These are phyloP conservation scores for Blepharisma stoltei DNA, from an alignment of 73 alveolate genomes.

Conservation along the genomic window DNA sequence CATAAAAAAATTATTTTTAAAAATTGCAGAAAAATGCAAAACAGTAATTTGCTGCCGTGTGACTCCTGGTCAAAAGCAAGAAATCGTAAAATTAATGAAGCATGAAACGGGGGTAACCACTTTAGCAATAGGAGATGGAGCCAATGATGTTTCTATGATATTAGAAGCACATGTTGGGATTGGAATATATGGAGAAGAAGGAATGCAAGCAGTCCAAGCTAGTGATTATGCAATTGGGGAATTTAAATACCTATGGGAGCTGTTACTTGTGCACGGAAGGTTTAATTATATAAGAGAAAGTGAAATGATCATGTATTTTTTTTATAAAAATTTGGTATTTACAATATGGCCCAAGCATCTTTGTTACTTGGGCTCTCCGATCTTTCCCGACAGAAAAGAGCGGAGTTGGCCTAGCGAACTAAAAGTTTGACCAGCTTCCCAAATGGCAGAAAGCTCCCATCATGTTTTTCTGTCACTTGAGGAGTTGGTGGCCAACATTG, in stretches of 20 bases:
- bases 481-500: too few species aligned
- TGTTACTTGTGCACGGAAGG: constrained; percentile 93
- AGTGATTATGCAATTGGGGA: constrained; percentile 94
- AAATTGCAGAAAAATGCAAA: constrained; percentile 74
- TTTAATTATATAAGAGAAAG: constrained; percentile 79
- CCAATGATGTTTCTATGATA: constrained; percentile 98
- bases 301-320: constrained; percentile 88
- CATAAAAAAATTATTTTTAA: constrained; percentile 51
- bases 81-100: constrained; percentile 84
- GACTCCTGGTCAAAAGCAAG: constrained; percentile 90
- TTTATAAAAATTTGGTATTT: constrained; percentile 90
- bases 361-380: too few species aligned
- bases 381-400: too few species aligned
- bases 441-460: too few species aligned
- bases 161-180: constrained; percentile 97
- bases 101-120: constrained; percentile 67
- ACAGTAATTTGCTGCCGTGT: constrained; percentile 96
- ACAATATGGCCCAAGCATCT: too few species aligned
- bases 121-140: constrained; percentile 98
- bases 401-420: too few species aligned
- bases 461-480: too few species aligned
- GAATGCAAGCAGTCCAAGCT: constrained; percentile 95
- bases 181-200: constrained; percentile 97
- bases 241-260: constrained; percentile 84
- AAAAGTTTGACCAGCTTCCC: too few species aligned